Evolutionary conservation across 768 basidiomycete species (phyloP).

Genomic region (Phlebiopsis gigantea): DNA sequence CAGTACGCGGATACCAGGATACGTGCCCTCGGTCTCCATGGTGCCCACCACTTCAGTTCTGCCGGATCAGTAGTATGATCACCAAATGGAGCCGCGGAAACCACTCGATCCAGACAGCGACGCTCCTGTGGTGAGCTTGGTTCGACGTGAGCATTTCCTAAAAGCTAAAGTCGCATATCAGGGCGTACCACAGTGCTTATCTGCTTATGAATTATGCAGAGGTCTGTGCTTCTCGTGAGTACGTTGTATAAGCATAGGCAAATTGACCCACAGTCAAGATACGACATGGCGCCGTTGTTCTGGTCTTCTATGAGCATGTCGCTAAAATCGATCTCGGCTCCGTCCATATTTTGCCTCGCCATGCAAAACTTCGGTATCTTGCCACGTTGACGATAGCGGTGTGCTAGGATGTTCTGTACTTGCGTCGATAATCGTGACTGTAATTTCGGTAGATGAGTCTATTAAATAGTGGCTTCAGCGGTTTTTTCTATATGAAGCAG

Average conservation of each 20-base stretch:
- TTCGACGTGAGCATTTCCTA: neutral
- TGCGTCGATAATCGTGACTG: slow-evolving; percentile 77
- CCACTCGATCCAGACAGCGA: slow-evolving; percentile 10
- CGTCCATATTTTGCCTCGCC: slow-evolving; percentile 91
- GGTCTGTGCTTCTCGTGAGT: slow-evolving; percentile 18
- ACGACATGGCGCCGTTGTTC: slow-evolving; percentile 93
- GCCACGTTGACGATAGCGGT: slow-evolving; percentile 52
- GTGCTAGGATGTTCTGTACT: slow-evolving; percentile 77
- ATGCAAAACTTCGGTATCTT: slow-evolving; percentile 59
- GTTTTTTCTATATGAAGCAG: neutral
- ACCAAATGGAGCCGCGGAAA: slow-evolving; percentile 16
- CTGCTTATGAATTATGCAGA: slow-evolving; percentile 35
- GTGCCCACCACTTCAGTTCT: neutral
- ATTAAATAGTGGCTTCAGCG: neutral
- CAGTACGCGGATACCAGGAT: neutral
- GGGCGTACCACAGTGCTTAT: slow-evolving; percentile 30
- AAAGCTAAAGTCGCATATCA: slow-evolving; percentile 6
- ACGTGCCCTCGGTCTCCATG: neutral
- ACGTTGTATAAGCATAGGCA: neutral
- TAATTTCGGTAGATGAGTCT: slow-evolving; percentile 69
- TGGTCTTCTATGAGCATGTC: slow-evolving; percentile 97
- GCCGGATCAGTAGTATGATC: neutral
- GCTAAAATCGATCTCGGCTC: slow-evolving; percentile 88
- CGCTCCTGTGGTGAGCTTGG: slow-evolving; percentile 14
- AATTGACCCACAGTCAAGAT: slow-evolving; percentile 70